phyloP scores from a whole-genome alignment of 2,329 filamentous ascomycete genomes.

The Ophiosphaerella korrae region DNA sequence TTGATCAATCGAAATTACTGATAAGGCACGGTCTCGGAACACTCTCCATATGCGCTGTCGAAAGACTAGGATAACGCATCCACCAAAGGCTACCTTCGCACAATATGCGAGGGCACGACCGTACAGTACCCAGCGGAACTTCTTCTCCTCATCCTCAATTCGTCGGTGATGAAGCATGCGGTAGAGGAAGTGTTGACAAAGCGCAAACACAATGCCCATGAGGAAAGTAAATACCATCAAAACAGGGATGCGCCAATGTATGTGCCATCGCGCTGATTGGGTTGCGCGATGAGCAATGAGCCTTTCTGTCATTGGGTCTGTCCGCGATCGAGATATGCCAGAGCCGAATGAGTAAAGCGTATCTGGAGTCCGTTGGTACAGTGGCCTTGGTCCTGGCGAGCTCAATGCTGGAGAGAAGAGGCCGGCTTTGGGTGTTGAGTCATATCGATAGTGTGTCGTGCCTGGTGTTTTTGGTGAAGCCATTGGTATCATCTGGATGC shows the following conservation, averaged over 20 bases:
- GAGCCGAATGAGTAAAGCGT: conserved; percentile 27
- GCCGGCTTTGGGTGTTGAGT: conserved; percentile 19
- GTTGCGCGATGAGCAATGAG: conserved; percentile 40
- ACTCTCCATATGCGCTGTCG: conserved; percentile 46
- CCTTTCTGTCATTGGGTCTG: conserved; percentile 36
- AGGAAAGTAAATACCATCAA: conserved; percentile 34
- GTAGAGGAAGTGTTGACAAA: conserved; percentile 43
- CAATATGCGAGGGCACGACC: conserved; percentile 44
- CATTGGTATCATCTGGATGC: conserved; percentile 34
- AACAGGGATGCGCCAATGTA: conserved; percentile 46
- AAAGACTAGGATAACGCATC: conserved; percentile 37
- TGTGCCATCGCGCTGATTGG: conserved; percentile 35
- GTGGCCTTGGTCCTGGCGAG: conserved; percentile 13
- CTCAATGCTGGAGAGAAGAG: conserved; percentile 22
- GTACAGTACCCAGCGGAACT: conserved; percentile 39
- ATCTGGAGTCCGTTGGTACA: conserved; percentile 26
- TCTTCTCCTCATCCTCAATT: conserved; percentile 33
- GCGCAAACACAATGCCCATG: conserved; percentile 34
- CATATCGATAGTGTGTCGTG: conserved; percentile 21
- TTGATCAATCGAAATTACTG: conserved; percentile 43
- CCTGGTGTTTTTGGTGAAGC: conserved; percentile 29
- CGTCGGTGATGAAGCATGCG: conserved; percentile 31
- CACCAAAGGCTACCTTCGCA: conserved; percentile 43
- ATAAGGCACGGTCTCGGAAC: conserved; percentile 36
- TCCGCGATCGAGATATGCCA: conserved; percentile 26